Conservation (phyloP, 2,329 filamentous ascomycete genomes). For the Microdochium trichocladiopsis region DNA sequence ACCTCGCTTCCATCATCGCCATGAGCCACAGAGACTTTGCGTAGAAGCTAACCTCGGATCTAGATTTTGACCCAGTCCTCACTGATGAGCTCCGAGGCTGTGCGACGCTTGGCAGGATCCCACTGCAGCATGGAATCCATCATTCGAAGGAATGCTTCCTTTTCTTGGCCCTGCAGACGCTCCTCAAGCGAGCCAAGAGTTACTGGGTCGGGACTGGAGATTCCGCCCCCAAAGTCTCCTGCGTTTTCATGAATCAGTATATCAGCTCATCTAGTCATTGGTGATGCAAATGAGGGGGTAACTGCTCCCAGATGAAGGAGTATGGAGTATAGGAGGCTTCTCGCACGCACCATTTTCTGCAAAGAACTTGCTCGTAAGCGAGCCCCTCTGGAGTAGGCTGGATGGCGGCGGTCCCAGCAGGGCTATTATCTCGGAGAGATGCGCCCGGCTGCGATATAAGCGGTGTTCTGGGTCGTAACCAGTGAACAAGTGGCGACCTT, state of each 20-base stretch:
- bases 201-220: conserved; percentile 10
- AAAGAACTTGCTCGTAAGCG: conserved; percentile 28
- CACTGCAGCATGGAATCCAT: conserved; percentile 30
- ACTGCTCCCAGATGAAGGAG: not conserved
- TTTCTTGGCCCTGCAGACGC: conserved; percentile 19
- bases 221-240: conserved; percentile 15
- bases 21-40: not conserved
- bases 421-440: conserved; percentile 39
- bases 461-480: conserved; percentile 28
- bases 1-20: not conserved
- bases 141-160: conserved; percentile 22
- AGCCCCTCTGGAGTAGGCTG: conserved; percentile 22
- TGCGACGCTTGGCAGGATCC: conserved; percentile 20
- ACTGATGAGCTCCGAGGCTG: conserved; percentile 18
- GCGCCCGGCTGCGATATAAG: conserved; percentile 33
- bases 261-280: not conserved
- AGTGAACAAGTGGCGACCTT: conserved; percentile 35
- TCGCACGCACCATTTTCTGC: not conserved
- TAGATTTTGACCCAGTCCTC: conserved; percentile 20
- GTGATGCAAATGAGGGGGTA: not conserved
- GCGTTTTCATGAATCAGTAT: not conserved
- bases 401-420: conserved; percentile 35
- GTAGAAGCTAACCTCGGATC: not conserved
- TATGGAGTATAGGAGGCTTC: not conserved
- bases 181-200: conserved; percentile 28